Evolutionary conservation across 2,329 filamentous ascomycete genomes (phyloP).

Genomic region (Cladosporium sp.): DNA sequence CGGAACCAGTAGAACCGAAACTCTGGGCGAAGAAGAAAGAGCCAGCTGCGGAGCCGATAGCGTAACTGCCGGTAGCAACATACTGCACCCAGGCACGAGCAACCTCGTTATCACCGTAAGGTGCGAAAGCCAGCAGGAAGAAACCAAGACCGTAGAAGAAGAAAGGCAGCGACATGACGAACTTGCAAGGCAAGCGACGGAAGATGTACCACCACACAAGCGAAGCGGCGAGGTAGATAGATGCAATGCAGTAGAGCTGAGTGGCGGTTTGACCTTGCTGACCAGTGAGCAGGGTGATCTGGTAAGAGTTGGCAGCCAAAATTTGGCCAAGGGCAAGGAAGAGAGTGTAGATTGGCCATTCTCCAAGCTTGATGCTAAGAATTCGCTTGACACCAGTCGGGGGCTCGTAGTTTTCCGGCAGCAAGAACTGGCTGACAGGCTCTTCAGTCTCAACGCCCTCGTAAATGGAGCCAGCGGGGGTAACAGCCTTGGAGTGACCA

Average conservation of each 20-base stretch:
- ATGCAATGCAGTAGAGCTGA: slow-evolving; percentile 57
- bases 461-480: slow-evolving; percentile 38
- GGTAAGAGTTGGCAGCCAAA: slow-evolving; percentile 62
- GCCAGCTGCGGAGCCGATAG: slow-evolving; percentile 57
- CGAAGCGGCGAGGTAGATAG: slow-evolving; percentile 55
- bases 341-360: slow-evolving; percentile 59
- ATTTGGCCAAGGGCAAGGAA: slow-evolving; percentile 59
- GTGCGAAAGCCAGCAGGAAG: slow-evolving; percentile 58
- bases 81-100: slow-evolving; percentile 54
- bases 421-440: slow-evolving; percentile 49
- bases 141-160: slow-evolving; percentile 60
- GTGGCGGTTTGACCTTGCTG: slow-evolving; percentile 55
- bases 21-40: slow-evolving; percentile 64
- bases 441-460: slow-evolving; percentile 35
- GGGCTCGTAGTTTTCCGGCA: slow-evolving; percentile 52
- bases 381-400: slow-evolving; percentile 53
- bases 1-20: slow-evolving; percentile 49
- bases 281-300: slow-evolving; percentile 63
- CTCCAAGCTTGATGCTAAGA: slow-evolving; percentile 52
- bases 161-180: slow-evolving; percentile 57
- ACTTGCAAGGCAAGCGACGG: slow-evolving; percentile 53
- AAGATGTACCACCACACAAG: slow-evolving; percentile 61
- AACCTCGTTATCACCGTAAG: slow-evolving; percentile 42
- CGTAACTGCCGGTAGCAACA: slow-evolving; percentile 57
- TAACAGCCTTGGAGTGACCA: slow-evolving; percentile 25